Percentiles rank a stretch among this genome's conserved stretches.
These are phyloP conservation scores for Pecoramyces ruminantium DNA, from an alignment of 192 early-diverging fungal species.

Conservation along the genomic window DNA sequence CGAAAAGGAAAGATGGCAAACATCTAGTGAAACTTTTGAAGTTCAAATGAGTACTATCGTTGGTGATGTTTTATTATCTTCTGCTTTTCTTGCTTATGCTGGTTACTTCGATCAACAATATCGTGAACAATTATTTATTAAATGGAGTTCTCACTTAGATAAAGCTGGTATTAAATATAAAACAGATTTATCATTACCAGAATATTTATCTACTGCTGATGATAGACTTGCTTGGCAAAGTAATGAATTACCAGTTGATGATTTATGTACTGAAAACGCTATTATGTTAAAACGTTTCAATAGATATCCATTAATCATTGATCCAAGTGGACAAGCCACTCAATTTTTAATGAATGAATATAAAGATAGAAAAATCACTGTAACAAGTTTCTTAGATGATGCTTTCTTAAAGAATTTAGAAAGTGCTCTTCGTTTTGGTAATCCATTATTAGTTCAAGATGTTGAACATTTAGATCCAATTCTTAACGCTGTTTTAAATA, in stretches of 20 bases:
- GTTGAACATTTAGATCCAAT: constrained; percentile 95
- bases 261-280: constrained; percentile 93
- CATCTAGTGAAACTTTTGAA: constrained; percentile 75
- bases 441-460: constrained; percentile 90
- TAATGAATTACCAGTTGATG: constrained; percentile 69
- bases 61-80: constrained; percentile 81
- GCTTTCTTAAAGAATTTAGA: constrained; percentile 78
- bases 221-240: constrained; percentile 81
- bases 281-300: constrained; percentile 90
- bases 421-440: constrained; percentile 94
- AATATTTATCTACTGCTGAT: constrained; percentile 82
- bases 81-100: constrained; percentile 91
- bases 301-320: constrained; percentile 93
- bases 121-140: constrained; percentile 56
- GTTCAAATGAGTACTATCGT: constrained; percentile 95
- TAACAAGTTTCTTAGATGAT: constrained; percentile 94
- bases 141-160: constrained; percentile 60
- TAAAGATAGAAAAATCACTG: constrained; percentile 70
- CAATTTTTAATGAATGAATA: constrained; percentile 73
- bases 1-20: constrained; percentile 86
- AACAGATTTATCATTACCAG: constrained; percentile 61
- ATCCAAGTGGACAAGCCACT: constrained; percentile 88
- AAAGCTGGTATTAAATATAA: constrained; percentile 57
- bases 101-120: constrained; percentile 97
- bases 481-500: constrained; percentile 93